Evolutionary conservation across 2,329 filamentous ascomycete genomes (phyloP).

Genomic region (Helicocarpus griseus): DNA sequence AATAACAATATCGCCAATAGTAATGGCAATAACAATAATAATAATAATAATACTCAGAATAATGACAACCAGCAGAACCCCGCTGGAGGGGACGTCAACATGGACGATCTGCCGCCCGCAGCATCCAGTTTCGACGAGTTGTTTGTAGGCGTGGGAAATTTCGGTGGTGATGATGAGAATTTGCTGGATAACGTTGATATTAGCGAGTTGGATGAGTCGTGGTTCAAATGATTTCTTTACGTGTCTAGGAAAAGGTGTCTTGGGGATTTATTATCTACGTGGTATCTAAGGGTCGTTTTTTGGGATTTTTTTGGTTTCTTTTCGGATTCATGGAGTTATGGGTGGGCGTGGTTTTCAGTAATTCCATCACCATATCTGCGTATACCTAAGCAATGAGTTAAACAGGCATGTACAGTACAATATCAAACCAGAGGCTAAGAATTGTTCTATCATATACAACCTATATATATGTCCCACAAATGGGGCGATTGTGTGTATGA

Average conservation of each 20-base stretch:
- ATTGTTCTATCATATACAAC: no score
- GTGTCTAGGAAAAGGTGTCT: no score
- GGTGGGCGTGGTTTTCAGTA: no score
- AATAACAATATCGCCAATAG: slow-evolving; percentile 15
- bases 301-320: background rate
- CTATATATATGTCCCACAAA: no score
- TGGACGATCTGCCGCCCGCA: slow-evolving; percentile 23
- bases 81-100: slow-evolving; percentile 10
- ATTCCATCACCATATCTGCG: no score
- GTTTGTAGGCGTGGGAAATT: slow-evolving; percentile 32
- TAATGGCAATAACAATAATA: background rate
- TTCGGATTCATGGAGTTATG: background rate
- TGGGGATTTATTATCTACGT: no score
- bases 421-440: no score
- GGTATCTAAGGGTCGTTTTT: no score
- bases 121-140: slow-evolving; percentile 36
- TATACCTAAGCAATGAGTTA: no score
- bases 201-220: slow-evolving; percentile 32
- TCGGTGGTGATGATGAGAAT: slow-evolving; percentile 20
- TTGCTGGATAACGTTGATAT: slow-evolving; percentile 31
- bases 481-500: no score
- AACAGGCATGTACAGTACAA: no score
- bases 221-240: slow-evolving; percentile 18
- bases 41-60: background rate
- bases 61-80: no score